Evolutionary conservation across 192 early-diverging fungal genomes (phyloP), one percentile per base, ranked within the genome.

Genomic region (Polychytrium aggregatum): DNA sequence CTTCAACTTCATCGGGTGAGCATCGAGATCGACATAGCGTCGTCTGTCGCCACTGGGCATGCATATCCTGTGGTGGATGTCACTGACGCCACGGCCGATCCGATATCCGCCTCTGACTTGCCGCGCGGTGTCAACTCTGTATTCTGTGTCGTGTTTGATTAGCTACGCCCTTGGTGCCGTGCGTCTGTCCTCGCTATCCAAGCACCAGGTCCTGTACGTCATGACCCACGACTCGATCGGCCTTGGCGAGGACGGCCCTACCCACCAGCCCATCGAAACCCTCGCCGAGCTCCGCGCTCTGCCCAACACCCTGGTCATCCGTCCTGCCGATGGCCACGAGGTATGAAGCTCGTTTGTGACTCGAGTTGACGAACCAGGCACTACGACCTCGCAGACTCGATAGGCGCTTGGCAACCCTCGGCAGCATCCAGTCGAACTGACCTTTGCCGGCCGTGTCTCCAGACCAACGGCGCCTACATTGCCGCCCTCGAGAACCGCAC

Each of bases 181-280:
- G 36, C 87, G 95, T 64, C 72, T 98, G 37, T 74, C 83, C 42
- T 90, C 95, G 6, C 71, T 98, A 42, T 83, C 87, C 45, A 74
- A 85, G 28, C 82, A 87, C 53, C 91, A 85, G 29, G 85, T 97
- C 48, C 60, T 98, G 50, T 97, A 95, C 74, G 83, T 98, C 56
- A 92, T 93, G 86, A 97, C 95, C 46, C 95, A 98, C 78, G 95
- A 98, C 71, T 97, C 92, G 33, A 92, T 98, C 50, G 95, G 92
- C 56, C 79, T 90, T 28, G 95, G 95, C 55, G 95, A 98, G 64
- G 95, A 98, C 70, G 95, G 95, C 4, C 95, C 92, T 27, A 98
- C 95, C 42, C 95, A 98, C 71, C 95, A 98, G 67, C 92, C 95
- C 13, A 85, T 96, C 36, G 95, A 98, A 65, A 95, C 92, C 10